Conservation (phyloP, 2,329 filamentous ascomycete species). For the Aspergillus neoniger region DNA sequence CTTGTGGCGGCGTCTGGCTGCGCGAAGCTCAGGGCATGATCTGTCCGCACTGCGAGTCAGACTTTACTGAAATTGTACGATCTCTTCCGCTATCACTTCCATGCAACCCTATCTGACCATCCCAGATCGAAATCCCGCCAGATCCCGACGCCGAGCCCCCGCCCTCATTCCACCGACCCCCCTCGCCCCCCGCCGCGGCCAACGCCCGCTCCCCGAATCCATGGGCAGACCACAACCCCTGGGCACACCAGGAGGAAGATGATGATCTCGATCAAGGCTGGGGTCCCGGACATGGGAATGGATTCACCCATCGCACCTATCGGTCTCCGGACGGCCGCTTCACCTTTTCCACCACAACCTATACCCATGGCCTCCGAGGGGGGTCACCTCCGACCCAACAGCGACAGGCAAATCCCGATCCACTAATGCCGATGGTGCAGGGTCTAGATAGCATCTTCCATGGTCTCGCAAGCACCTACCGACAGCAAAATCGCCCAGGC, state of each 20-base stretch:
- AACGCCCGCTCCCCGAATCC: slow-evolving; percentile 31
- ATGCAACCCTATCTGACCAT: slow-evolving; percentile 7
- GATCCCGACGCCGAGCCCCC: slow-evolving; percentile 24
- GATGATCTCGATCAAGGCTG: slow-evolving; percentile 36
- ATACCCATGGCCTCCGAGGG: slow-evolving; percentile 28
- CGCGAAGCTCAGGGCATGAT: slow-evolving; percentile 65
- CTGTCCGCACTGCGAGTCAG: slow-evolving; percentile 76
- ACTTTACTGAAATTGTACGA: slow-evolving; percentile 83
- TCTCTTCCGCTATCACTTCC: slow-evolving; percentile 20
- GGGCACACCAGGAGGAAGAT: slow-evolving; percentile 48
- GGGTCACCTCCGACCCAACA: slow-evolving; percentile 16
- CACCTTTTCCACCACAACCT: slow-evolving; percentile 39
- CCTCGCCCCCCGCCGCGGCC: slow-evolving; percentile 20
- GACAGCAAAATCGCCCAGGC: slow-evolving; percentile 11
- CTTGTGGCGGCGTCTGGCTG: slow-evolving; percentile 80
- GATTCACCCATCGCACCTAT: slow-evolving; percentile 40
- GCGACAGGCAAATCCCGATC: slow-evolving; percentile 24
- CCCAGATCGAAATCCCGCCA: slow-evolving; percentile 37
- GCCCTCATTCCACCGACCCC: slow-evolving; percentile 28
- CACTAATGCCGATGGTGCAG: slow-evolving; percentile 32
- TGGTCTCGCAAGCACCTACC: slow-evolving; percentile 43
- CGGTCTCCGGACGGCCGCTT: slow-evolving; percentile 52
- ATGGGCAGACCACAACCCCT: slow-evolving; percentile 51
- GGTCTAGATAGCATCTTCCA: slow-evolving; percentile 51
- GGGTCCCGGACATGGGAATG: slow-evolving; percentile 23